Percentiles rank a stretch among this genome's conserved stretches.
phyloP scores from a whole-genome alignment of 2,329 filamentous ascomycete genomes.

The Neospermospora avenae region DNA sequence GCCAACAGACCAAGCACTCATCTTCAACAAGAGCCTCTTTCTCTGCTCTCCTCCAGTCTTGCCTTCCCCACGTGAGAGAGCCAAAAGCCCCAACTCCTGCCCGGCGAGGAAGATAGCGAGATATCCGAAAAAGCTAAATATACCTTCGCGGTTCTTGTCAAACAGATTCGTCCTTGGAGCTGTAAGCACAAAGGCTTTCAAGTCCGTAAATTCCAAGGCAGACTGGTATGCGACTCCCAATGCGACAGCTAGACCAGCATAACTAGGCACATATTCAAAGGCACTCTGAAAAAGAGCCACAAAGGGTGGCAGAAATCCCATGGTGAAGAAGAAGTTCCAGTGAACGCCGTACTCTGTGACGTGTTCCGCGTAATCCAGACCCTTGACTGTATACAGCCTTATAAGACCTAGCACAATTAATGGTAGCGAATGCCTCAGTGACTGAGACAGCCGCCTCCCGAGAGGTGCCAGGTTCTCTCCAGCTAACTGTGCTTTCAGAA shows the following conservation, averaged over 20 bases:
- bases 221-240: slow-evolving; percentile 71
- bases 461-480: slow-evolving; percentile 47
- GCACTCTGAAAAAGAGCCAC: slow-evolving; percentile 77
- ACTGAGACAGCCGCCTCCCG: slow-evolving; percentile 56
- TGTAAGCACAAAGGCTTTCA: slow-evolving; percentile 79
- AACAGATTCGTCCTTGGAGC: slow-evolving; percentile 76
- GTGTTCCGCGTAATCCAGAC: slow-evolving; percentile 93
- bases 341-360: slow-evolving; percentile 97
- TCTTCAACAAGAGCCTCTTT: slow-evolving; percentile 56
- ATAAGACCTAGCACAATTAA: slow-evolving; percentile 76
- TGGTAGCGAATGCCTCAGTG: slow-evolving; percentile 78
- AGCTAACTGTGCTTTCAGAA: slow-evolving; percentile 65
- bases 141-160: slow-evolving; percentile 87
- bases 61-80: slow-evolving; percentile 61
- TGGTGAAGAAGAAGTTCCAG: slow-evolving; percentile 99
- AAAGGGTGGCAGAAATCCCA: slow-evolving; percentile 84
- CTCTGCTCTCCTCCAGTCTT: slow-evolving; percentile 46
- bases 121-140: slow-evolving; percentile 95
- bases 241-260: slow-evolving; percentile 68
- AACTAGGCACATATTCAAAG: slow-evolving; percentile 69
- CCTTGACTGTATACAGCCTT: slow-evolving; percentile 85
- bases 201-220: slow-evolving; percentile 68
- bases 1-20: slow-evolving; percentile 60
- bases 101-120: slow-evolving; percentile 92
- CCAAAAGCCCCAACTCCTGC: slow-evolving; percentile 75